Evolutionary conservation across 352 stramenopile species (phyloP).

Genomic region (Pythium biforme): DNA sequence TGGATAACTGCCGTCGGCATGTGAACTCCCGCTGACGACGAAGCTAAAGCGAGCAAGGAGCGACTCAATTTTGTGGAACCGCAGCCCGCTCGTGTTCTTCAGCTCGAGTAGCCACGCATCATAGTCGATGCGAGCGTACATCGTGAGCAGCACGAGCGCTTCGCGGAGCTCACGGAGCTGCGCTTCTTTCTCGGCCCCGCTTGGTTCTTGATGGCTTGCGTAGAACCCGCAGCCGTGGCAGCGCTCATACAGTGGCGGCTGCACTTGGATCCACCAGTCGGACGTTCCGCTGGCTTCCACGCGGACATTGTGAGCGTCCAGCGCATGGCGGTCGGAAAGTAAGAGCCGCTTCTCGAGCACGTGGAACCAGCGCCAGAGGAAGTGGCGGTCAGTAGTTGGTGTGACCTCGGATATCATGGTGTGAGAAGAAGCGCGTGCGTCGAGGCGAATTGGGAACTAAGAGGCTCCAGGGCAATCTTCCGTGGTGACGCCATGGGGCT

Average conservation of each 20-base stretch:
- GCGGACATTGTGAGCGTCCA: conserved; percentile 8
- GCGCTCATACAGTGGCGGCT: background rate
- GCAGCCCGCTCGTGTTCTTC: conserved; percentile 1
- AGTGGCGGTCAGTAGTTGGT: background rate
- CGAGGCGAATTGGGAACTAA: background rate
- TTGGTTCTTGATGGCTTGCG: background rate
- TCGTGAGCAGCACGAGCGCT: conserved; percentile 4
- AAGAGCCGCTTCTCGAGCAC: conserved; percentile 5
- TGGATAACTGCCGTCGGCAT: background rate
- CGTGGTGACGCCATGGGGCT: background rate
- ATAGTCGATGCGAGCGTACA: conserved; percentile 17
- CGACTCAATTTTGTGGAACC: background rate
- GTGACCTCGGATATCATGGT: background rate
- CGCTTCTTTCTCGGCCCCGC: background rate
- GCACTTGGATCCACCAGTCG: conserved; percentile 22
- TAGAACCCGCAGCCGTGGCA: conserved; percentile 7
- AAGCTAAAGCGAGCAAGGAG: conserved; percentile 2
- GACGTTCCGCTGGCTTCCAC: conserved; percentile 6
- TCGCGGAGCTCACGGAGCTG: conserved; percentile 8
- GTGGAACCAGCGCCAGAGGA: conserved; percentile 8
- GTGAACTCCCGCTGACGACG: background rate
- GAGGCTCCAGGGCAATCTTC: background rate
- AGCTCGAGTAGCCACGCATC: conserved; percentile 1
- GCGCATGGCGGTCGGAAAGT: conserved; percentile 6
- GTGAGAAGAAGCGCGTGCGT: background rate